Base-by-base conservation (phyloP, 208 protist species). In the Trypanosoma theileri region DNA sequence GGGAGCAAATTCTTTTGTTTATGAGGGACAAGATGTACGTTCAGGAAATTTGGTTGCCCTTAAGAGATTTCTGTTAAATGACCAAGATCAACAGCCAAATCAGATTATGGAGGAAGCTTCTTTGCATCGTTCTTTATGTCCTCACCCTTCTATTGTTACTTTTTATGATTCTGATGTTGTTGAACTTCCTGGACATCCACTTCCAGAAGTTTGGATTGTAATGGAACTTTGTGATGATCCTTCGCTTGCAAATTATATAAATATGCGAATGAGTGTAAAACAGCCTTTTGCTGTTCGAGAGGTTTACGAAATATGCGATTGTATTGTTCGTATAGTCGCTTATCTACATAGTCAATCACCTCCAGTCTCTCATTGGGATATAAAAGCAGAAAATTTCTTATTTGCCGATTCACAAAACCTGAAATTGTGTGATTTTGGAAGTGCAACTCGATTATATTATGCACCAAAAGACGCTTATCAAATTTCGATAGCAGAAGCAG, bases 391-490 rank as follows among this genome's bases (percentile, higher is more conserved):
- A 28, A 98, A 98, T 68, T 81, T 98, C 53, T 70, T 98, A 17
- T 90, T 85, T 40, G 66, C 70, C 1, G 66, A 78, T 8, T 73
- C 74, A n/a, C 78, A 74, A 17, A 52, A 65, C 13, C 85, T 93
- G 21, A 98, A 98, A 59, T 63, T 99, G n/a, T 98, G 96, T 68
- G 97, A 98, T 69, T 98, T 98, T 77, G 96, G 95, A 26, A 94
- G 83, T 66, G 75, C 88, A 13, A 95, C 91, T 0, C 73, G 71
- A 12, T 21, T 71, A 44, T 89, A 83, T 59, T 97, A 93, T 78
- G 62, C 85, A 57, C 74, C 76, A 42, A 54, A 73, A 59, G 91
- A 84, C 35, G 71, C 87, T 9, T 24, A 70, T n/a, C 88, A 97
- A 52, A 76, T 90, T 8, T 28, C 46, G 24, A 59, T 75, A 16